Evolutionary conservation across 1,284 basidiomycete species (phyloP).

Genomic region (Microbotryomycetes sp.): DNA sequence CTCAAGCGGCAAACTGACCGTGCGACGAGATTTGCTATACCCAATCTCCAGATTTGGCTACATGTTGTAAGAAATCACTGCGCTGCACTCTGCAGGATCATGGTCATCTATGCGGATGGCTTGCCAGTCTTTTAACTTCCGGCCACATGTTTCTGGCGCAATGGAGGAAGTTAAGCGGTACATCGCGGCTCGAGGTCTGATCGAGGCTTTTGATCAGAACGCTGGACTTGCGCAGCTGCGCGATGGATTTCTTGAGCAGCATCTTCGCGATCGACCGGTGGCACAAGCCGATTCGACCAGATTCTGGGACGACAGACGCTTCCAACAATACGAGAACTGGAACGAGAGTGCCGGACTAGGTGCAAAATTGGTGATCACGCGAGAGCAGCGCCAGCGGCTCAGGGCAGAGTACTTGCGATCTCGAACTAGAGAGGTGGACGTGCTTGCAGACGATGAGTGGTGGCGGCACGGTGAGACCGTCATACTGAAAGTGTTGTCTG

Average conservation of each 20-base stretch:
- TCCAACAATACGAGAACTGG: neutral
- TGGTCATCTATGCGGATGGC: neutral
- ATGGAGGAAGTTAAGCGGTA: too few species aligned
- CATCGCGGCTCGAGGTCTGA: too few species aligned
- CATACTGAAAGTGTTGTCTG: too few species aligned
- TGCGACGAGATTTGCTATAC: neutral
- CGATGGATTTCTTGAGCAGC: too few species aligned
- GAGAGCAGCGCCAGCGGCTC: neutral
- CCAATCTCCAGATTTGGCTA: neutral
- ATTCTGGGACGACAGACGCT: conserved; percentile 8
- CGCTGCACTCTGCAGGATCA: neutral
- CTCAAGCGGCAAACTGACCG: neutral
- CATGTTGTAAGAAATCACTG: neutral
- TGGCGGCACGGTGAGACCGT: too few species aligned
- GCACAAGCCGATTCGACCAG: conserved; percentile 1
- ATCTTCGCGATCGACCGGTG: neutral
- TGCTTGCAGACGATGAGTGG: neutral
- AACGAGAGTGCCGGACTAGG: neutral
- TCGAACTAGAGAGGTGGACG: neutral
- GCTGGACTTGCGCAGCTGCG: too few species aligned
- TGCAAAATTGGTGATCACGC: neutral
- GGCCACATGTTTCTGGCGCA: too few species aligned
- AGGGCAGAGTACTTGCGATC: neutral
- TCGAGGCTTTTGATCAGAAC: too few species aligned
- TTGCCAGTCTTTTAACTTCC: neutral